Evolutionary conservation across 805 yeast genomes (phyloP).

Genomic region (Candida xiaguanensis): DNA sequence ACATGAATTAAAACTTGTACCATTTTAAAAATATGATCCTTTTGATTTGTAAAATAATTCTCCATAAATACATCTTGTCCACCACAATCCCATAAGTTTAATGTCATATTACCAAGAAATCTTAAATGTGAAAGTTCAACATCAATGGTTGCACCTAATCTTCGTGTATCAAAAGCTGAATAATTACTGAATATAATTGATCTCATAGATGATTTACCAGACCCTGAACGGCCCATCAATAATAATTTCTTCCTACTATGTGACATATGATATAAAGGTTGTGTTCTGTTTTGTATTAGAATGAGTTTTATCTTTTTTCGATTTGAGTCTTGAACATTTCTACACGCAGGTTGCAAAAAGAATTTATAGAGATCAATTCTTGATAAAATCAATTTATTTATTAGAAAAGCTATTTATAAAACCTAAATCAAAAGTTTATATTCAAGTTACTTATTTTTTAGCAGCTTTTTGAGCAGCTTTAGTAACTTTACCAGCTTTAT

Average conservation of each 20-base stretch:
- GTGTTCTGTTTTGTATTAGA: too few species aligned
- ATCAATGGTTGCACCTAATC: slow-evolving; percentile 95
- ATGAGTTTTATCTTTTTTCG: too few species aligned
- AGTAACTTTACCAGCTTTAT: slow-evolving; percentile 48
- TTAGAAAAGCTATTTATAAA: not conserved
- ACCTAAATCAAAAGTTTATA: slow-evolving; percentile 13
- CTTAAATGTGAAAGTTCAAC: slow-evolving; percentile 96
- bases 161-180: slow-evolving; percentile 92
- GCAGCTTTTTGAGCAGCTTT: slow-evolving; percentile 47
- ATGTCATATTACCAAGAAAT: slow-evolving; percentile 90
- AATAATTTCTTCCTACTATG: slow-evolving; percentile 36
- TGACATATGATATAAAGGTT: too few species aligned
- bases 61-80: slow-evolving; percentile 97
- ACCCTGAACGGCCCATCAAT: slow-evolving; percentile 85
- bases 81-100: slow-evolving; percentile 97
- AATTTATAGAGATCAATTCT: too few species aligned
- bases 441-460: slow-evolving; percentile 32
- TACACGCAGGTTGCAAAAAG: too few species aligned
- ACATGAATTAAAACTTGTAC: slow-evolving; percentile 95
- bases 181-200: slow-evolving; percentile 93
- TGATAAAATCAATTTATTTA: not conserved
- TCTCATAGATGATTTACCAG: slow-evolving; percentile 97
- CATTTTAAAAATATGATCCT: slow-evolving; percentile 90
- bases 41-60: slow-evolving; percentile 81
- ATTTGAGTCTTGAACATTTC: too few species aligned